Percentiles rank a stretch among this genome's conserved stretches.
Evolutionary conservation across 495 filamentous ascomycete species (phyloP).

Genomic region (Xylaria acuta): DNA sequence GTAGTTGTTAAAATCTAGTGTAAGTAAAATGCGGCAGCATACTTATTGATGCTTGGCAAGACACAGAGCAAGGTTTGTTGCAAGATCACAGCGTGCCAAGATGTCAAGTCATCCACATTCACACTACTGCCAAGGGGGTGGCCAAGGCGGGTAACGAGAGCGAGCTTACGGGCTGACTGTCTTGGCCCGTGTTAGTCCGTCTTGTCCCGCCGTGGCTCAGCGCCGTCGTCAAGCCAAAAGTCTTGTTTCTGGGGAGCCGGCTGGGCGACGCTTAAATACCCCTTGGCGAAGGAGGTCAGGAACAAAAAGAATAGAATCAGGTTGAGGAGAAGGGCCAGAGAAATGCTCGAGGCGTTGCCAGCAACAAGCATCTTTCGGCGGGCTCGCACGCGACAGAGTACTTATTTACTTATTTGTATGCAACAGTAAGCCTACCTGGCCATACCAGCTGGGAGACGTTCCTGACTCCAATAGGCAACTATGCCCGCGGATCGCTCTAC

Average conservation of each 20-base stretch:
- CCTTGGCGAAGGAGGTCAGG: neutral
- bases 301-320: neutral
- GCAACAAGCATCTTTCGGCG: neutral
- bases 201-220: constrained; percentile 19
- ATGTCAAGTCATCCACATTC: constrained; percentile 1
- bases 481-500: neutral
- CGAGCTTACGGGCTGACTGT: constrained; percentile 17
- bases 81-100: constrained; percentile 17
- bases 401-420: neutral
- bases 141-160: constrained; percentile 23
- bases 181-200: constrained; percentile 17
- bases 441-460: neutral
- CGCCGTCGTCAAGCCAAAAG: constrained; percentile 24
- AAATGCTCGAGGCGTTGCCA: neutral
- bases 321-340: neutral
- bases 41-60: constrained; percentile 11
- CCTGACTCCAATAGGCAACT: constrained; percentile 14
- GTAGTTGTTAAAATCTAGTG: neutral
- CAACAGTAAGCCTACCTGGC: constrained; percentile 16
- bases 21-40: neutral
- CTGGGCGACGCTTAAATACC: constrained; percentile 17
- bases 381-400: neutral
- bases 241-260: constrained; percentile 19
- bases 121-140: constrained; percentile 2
- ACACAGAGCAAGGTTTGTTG: neutral